phyloP scores from a whole-genome alignment of 768 basidiomycete genomes.

The Tulasnella calospora region DNA sequence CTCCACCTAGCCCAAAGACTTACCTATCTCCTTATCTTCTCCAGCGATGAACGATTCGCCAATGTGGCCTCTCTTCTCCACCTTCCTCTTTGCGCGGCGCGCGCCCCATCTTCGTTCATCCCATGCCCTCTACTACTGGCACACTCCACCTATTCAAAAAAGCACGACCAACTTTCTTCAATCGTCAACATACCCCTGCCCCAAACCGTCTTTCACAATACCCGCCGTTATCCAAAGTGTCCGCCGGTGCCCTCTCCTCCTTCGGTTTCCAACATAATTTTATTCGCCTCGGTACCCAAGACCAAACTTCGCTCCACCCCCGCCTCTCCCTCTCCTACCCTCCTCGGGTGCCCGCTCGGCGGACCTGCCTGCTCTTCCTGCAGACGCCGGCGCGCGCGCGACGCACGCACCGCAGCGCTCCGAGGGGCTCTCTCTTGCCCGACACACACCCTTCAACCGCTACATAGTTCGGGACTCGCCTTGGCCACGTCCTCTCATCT shows the following conservation, averaged over 20 bases:
- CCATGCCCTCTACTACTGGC: background rate
- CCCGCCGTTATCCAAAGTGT: background rate
- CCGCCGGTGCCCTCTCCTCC: background rate
- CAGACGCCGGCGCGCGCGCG: background rate
- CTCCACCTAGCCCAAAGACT: background rate
- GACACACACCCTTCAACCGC: background rate
- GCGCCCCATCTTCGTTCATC: background rate
- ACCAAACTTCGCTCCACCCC: background rate
- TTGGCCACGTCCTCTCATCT: background rate
- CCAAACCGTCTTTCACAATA: no score
- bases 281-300: slow-evolving; percentile 4
- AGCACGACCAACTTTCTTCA: background rate
- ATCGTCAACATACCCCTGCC: background rate
- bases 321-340: background rate
- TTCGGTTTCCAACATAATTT: background rate
- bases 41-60: slow-evolving; percentile 16
- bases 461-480: slow-evolving; percentile 4
- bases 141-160: background rate
- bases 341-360: background rate
- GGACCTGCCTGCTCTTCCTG: background rate
- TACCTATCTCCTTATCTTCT: slow-evolving; percentile 1
- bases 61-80: background rate
- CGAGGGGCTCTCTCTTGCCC: background rate
- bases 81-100: background rate
- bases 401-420: background rate